Conservation (phyloP, 2,329 filamentous ascomycete genomes). For the Ascochyta lentis region DNA sequence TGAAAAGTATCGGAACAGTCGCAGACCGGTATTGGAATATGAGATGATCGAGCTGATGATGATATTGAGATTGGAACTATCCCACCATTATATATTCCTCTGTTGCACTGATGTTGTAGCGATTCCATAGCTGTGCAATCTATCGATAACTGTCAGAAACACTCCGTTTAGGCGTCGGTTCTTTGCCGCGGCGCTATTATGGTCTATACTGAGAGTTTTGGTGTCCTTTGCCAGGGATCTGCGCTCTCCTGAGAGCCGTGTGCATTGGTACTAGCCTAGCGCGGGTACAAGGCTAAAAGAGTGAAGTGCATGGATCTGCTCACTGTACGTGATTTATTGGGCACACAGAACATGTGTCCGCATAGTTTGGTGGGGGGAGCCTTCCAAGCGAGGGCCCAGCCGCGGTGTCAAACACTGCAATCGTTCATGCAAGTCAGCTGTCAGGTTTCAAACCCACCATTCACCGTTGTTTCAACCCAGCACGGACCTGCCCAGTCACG, state of each 20-base stretch:
- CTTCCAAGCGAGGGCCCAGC: background rate
- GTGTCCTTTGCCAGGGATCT: background rate
- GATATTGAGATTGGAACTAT: background rate
- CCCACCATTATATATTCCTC: background rate
- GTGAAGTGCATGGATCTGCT: background rate
- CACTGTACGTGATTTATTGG: background rate
- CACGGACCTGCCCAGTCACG: background rate
- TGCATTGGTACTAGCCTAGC: background rate
- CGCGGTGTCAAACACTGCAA: constrained; percentile 3
- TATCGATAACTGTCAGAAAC: background rate
- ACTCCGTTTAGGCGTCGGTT: too few relatives aligned
- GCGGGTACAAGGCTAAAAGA: background rate
- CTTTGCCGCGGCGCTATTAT: background rate
- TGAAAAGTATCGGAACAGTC: background rate
- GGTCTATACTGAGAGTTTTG: background rate
- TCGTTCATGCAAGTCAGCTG: constrained; percentile 8
- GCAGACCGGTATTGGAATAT: background rate
- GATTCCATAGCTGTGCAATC: background rate
- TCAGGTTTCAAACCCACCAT: constrained; percentile 3
- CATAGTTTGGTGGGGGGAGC: background rate
- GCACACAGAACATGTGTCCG: background rate
- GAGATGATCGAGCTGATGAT: constrained; percentile 7
- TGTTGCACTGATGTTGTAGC: background rate
- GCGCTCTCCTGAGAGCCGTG: too few relatives aligned
- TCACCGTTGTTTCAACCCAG: constrained; percentile 1